Evolutionary conservation across 2,329 filamentous ascomycete genomes (phyloP), one percentile per base, ranked within the genome.

Genomic region (Didymellaceae sp.): DNA sequence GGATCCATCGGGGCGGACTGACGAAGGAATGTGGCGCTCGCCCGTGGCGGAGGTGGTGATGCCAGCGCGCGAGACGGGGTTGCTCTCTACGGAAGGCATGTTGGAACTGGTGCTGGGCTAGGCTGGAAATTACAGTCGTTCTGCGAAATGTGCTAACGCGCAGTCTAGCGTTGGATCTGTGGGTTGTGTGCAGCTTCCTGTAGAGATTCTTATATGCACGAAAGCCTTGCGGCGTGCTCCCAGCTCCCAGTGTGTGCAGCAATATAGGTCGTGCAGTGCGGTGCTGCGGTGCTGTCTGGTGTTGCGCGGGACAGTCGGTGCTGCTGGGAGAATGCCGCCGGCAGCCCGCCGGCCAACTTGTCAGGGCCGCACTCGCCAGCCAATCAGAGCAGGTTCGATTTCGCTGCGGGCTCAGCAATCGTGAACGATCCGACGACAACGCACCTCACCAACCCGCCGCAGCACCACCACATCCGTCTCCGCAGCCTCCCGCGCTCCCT

Each of bases 21-120:
- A 97, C 33, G 92, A 84, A 20, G 94, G 94, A 50, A 99, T 97
- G 63, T 91, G 87, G 34, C 92, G 89, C 69, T 91, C 85, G 68
- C 94, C 95, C 61, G 85, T 89, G 57, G 75, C 72, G 41, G 86
- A 83, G 70, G 92, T 87, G 43, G 87, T 87, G 63, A 93, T 87
- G 68, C 79, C 79, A 11, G 79, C 73, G 45, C 74, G 74, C 33
- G 75, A 74, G 28, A 72, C 58, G 17, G 59, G 41, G 6, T 64
- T 56, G 17, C 63, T 64, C 35, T 69, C 66, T 35, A 66, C 62
- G 6, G 67, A 61, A 32, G 69, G 65, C 67, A 72, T 71, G n/a
- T 48, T 58, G 58, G n/a, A 14, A 31, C n/a, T 18, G 42, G 18
- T 16, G n/a, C 20, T 13, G 3, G 26, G n/a, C n/a, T n/a, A 41